phyloP scores from a whole-genome alignment of 495 filamentous ascomycete genomes.

The Pyrenula aspistea region DNA sequence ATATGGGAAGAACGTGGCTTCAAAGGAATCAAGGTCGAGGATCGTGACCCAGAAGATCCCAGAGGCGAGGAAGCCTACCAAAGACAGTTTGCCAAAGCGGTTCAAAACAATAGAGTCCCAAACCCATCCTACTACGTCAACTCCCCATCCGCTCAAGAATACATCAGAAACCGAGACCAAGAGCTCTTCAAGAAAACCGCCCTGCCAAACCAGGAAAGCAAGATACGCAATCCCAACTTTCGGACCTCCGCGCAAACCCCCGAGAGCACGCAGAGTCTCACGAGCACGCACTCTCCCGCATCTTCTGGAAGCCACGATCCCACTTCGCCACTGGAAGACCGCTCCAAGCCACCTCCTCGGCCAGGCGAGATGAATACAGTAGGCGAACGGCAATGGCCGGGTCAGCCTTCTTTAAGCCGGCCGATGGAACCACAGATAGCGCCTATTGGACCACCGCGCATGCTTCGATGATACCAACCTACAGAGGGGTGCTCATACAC shows the following conservation, averaged over 20 bases:
- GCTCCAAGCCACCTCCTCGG: background rate
- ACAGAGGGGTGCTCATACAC: no score
- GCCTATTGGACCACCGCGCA: background rate
- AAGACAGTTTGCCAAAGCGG: background rate
- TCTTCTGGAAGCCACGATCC: background rate
- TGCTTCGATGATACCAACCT: constrained; percentile 1
- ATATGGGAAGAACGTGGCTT: background rate
- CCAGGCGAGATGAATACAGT: background rate
- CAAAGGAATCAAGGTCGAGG: background rate
- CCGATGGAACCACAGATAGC: background rate
- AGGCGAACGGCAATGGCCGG: background rate
- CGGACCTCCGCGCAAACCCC: background rate
- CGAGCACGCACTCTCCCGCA: background rate
- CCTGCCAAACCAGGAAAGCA: background rate
- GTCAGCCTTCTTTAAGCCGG: background rate
- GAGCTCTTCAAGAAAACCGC: background rate
- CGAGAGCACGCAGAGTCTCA: background rate
- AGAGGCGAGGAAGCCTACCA: background rate
- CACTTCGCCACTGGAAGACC: background rate
- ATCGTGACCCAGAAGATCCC: background rate
- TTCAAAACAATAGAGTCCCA: background rate
- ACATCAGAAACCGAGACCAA: background rate
- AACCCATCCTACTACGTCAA: background rate
- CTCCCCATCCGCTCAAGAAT: background rate
- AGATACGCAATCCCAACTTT: background rate